A percentile compares a stretch with the other conserved stretches of the same genome.
These are phyloP conservation scores for Emmonsiellopsis sp. DNA, from an alignment of 2,329 filamentous ascomycete species.

Conservation along the genomic window DNA sequence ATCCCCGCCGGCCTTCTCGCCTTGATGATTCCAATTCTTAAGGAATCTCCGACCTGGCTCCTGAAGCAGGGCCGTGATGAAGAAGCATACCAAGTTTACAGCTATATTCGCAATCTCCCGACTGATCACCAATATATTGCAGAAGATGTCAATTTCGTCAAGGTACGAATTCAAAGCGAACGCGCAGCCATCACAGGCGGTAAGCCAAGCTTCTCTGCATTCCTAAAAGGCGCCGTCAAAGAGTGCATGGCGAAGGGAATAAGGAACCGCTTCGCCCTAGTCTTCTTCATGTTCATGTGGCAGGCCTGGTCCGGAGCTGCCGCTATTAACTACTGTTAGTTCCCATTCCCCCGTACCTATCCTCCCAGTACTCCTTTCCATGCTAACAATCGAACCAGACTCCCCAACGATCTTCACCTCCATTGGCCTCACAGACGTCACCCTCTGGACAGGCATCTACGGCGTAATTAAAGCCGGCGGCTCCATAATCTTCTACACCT, in stretches of 20 bases:
- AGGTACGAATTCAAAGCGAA: neutral
- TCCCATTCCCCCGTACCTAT: neutral
- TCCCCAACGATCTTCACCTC: slow-evolving; percentile 13
- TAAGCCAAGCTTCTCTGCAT: slow-evolving; percentile 16
- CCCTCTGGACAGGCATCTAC: slow-evolving; percentile 15
- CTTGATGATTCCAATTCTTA: slow-evolving; percentile 19
- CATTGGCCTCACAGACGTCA: slow-evolving; percentile 11
- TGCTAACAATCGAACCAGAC: neutral
- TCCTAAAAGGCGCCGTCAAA: slow-evolving; percentile 15
- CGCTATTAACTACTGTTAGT: slow-evolving; percentile 12
- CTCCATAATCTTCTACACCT: slow-evolving; percentile 14
- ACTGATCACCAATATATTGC: slow-evolving; percentile 11
- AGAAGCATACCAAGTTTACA: slow-evolving; percentile 6
- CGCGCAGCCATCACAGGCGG: slow-evolving; percentile 9
- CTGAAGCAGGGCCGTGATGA: slow-evolving; percentile 8
- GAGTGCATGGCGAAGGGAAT: slow-evolving; percentile 22
- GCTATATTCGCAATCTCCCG: slow-evolving; percentile 2
- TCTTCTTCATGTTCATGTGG: slow-evolving; percentile 28
- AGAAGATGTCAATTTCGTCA: slow-evolving; percentile 2
- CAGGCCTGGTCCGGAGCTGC: slow-evolving; percentile 11
- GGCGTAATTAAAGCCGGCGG: slow-evolving; percentile 14
- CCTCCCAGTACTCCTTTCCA: neutral
- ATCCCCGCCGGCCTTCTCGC: slow-evolving; percentile 23
- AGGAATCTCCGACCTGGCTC: slow-evolving; percentile 25
- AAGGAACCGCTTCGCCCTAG: slow-evolving; percentile 30